A percentile compares a stretch with the other conserved stretches of the same genome.
These are phyloP conservation scores for Microcyclospora tardicrescens DNA, from an alignment of 2,329 filamentous ascomycete genomes.

Conservation along the genomic window DNA sequence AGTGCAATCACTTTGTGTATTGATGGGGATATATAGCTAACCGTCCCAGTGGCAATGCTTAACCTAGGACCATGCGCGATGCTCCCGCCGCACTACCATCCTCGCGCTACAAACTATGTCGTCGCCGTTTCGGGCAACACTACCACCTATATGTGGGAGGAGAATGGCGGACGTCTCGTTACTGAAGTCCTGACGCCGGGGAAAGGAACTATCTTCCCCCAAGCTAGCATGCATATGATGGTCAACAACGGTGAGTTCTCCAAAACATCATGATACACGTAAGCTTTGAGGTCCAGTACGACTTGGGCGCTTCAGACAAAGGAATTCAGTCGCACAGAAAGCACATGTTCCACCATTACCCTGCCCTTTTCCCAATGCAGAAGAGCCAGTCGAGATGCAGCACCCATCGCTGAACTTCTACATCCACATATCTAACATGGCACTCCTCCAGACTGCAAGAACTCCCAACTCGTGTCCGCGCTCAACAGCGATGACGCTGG, in stretches of 20 bases:
- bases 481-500: constrained; percentile 38
- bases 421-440: constrained; percentile 1
- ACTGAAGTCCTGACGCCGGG: constrained; percentile 30
- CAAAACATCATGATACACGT: not conserved
- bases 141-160: constrained; percentile 39
- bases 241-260: constrained; percentile 33
- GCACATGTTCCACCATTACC: not conserved
- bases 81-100: constrained; percentile 39
- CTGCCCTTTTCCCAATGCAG: not conserved
- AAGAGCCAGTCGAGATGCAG: not conserved
- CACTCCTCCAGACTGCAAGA: constrained; percentile 29
- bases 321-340: not conserved
- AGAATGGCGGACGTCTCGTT: constrained; percentile 37
- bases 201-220: constrained; percentile 39
- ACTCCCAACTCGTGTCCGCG: constrained; percentile 37
- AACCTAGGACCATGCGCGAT: constrained; percentile 40
- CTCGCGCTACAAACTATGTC: constrained; percentile 38
- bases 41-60: constrained; percentile 19
- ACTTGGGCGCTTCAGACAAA: not conserved
- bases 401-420: not conserved
- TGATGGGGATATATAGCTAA: constrained; percentile 3
- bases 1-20: constrained; percentile 9
- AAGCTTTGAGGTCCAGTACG: not conserved
- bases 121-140: constrained; percentile 36
- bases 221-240: constrained; percentile 38